Base-by-base conservation (phyloP, 2,329 filamentous ascomycete genomes). In the Gyromitra esculenta region DNA sequence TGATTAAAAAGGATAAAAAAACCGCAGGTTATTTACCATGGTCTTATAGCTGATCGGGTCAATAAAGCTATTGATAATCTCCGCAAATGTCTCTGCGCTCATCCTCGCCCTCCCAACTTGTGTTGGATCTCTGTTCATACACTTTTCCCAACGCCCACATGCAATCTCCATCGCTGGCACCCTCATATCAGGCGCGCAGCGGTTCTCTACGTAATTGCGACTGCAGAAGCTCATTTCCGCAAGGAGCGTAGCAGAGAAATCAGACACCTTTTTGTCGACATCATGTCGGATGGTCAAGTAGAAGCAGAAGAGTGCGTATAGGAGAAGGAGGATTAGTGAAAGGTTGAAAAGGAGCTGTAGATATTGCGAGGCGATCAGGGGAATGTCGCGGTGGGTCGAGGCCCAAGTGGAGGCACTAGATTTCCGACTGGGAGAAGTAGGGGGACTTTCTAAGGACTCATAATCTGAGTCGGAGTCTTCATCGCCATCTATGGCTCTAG, bases 41-140 rank as follows among this genome's bases (percentile, higher is more conserved):
- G 90, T 88, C 84, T 97, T 97, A 84, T 93, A 91, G 79, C 91
- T 93, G 83, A 98, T 94, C 5, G 92, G 90, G 81, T 97, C 93
- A 3, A 97, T 91, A 83, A 98, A 97, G 81, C 91, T 91, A 82
- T 98, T 97, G 83, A 98, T 91, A 52, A 99, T 97, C 82, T 93
- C 90, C 0, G 95, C 95, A 82, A 97, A 92, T 35, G 94, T 96
- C 81, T 92, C 91, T 4, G 93, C 94, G 18, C 91, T 93, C 50
- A 97, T 89, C 81, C 91, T 91, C 54, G 95, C 91, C 48, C 91
- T 87, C 79, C 92, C 94, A 72, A 97, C 89, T 72, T 89, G 89
- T 57, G 90, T 87, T 0, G 94, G 91, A 81, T 97, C 92, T 79
- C 91, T 89, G 79, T 91, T 90, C 93, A 97, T 97, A 84, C 96